Conservation (phyloP, 768 basidiomycete species). For the Sistotremastrum suecicum region DNA sequence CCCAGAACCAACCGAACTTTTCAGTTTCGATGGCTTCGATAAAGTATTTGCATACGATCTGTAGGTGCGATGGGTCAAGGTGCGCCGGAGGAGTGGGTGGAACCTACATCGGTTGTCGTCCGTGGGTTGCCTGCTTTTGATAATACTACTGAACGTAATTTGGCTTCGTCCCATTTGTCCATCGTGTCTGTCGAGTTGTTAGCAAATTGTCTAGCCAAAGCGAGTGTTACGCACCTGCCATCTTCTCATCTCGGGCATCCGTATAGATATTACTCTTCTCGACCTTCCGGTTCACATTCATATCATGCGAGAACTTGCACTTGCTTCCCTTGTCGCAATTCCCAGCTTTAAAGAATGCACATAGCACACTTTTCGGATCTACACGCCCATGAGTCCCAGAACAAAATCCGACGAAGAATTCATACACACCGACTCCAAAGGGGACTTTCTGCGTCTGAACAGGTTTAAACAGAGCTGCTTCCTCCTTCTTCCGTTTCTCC, state of each 20-base stretch:
- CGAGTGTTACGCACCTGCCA: conserved; percentile 35
- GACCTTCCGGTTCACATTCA: conserved; percentile 77
- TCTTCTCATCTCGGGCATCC: conserved; percentile 73
- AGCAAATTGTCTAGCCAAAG: conserved; percentile 1
- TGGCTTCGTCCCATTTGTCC: conserved; percentile 96
- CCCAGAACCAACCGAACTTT: conserved; percentile 97
- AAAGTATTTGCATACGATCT: conserved; percentile 98
- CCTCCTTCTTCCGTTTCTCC: conserved; percentile 75
- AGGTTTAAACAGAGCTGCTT: conserved; percentile 70
- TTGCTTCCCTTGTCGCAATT: conserved; percentile 86
- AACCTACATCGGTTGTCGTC: conserved; percentile 76
- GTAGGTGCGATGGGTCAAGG: neutral
- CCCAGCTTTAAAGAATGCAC: conserved; percentile 86
- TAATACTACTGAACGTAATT: conserved; percentile 73
- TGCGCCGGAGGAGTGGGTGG: conserved; percentile 1
- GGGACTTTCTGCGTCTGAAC: conserved; percentile 78
- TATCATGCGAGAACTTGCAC: conserved; percentile 96
- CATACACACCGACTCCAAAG: conserved; percentile 53
- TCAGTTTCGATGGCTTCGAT: conserved; percentile 90
- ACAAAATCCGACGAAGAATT: neutral
- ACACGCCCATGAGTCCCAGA: conserved; percentile 1
- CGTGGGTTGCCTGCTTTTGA: conserved; percentile 84
- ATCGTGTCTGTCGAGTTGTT: conserved; percentile 58
- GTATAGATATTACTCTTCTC: conserved; percentile 94
- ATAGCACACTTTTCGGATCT: conserved; percentile 90